A percentile compares a stretch with the other conserved stretches of the same genome.
Conservation (phyloP, 306 rosid genomes). For the Vicia sativa region DNA sequence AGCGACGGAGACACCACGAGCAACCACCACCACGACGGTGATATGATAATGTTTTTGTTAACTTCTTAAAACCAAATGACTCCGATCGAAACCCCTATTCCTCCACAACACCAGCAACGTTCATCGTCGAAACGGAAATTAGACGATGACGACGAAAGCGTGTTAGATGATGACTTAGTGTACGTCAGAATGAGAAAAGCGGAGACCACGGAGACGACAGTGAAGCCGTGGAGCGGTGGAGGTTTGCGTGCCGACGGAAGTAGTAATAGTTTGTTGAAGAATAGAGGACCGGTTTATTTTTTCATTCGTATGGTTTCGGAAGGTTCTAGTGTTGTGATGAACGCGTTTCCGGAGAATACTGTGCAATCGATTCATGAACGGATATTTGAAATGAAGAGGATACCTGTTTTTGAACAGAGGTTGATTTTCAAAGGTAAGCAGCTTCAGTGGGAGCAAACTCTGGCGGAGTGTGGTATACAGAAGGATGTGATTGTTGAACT, state of each 20-base stretch:
- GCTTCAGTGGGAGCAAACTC: slow-evolving; percentile 80
- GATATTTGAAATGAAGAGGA: slow-evolving; percentile 54
- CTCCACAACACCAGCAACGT: slow-evolving; percentile 53
- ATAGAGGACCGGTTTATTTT: slow-evolving; percentile 55
- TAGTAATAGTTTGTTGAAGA: background rate
- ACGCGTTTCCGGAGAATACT: slow-evolving; percentile 57
- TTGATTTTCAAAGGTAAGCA: slow-evolving; percentile 78
- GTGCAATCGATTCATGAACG: slow-evolving; percentile 72
- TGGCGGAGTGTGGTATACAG: slow-evolving; percentile 64
- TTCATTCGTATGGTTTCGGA: slow-evolving; percentile 65
- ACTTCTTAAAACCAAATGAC: slow-evolving; percentile 63
- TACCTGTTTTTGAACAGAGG: slow-evolving; percentile 74
- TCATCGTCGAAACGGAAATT: slow-evolving; percentile 72
- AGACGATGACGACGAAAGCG: slow-evolving; percentile 49
- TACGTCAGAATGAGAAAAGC: slow-evolving; percentile 69
- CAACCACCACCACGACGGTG: background rate
- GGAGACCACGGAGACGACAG: slow-evolving; percentile 57
- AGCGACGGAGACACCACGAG: background rate
- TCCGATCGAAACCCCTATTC: slow-evolving; percentile 50
- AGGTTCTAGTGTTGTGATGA: slow-evolving; percentile 61
- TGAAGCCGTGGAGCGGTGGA: slow-evolving; percentile 29
- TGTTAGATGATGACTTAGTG: slow-evolving; percentile 49
- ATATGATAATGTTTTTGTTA: slow-evolving; percentile 34
- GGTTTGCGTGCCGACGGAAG: background rate
- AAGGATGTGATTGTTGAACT: slow-evolving; percentile 67